phyloP scores from a whole-genome alignment of 768 basidiomycete species.

The Boletus insuetus region DNA sequence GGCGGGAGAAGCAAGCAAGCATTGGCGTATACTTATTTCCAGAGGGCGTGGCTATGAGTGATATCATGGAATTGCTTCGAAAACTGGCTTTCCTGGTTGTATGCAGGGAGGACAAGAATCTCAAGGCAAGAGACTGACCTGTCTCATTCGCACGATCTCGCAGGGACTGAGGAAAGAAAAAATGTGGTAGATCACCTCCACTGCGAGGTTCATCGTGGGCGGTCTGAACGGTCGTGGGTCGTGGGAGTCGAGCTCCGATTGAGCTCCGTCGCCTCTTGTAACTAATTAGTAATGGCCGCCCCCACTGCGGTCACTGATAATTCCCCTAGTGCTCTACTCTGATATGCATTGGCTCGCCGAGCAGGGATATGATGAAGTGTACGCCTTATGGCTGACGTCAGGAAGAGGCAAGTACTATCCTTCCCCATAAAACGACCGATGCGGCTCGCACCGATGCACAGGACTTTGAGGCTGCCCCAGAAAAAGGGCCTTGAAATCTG shows the following conservation, averaged over 20 bases:
- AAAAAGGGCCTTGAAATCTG: slow-evolving; percentile 83
- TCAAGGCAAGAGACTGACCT: neutral
- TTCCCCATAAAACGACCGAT: too few species aligned
- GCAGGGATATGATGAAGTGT: too few species aligned
- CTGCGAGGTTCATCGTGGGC: neutral
- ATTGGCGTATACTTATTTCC: neutral
- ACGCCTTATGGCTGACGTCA: slow-evolving; percentile 97
- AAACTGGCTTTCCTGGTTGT: neutral
- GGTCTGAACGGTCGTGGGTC: too few species aligned
- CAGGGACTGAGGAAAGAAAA: neutral
- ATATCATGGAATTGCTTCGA: neutral
- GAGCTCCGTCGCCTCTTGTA: too few species aligned
- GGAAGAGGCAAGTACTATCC: slow-evolving; percentile 67
- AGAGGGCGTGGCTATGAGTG: neutral
- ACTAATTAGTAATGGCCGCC: too few species aligned
- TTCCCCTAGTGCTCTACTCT: too few species aligned
- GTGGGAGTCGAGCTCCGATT: too few species aligned
- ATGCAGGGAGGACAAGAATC: neutral
- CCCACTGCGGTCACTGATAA: too few species aligned
- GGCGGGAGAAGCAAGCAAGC: neutral
- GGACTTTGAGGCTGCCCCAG: slow-evolving; percentile 90
- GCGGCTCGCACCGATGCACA: slow-evolving; percentile 32
- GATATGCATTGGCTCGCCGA: slow-evolving; percentile 31
- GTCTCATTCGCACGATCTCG: neutral
- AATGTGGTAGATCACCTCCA: neutral